Evolutionary conservation across 2,329 filamentous ascomycete genomes (phyloP), one percentile per base, ranked within the genome.

Genomic region (Monilinia aucupariae): DNA sequence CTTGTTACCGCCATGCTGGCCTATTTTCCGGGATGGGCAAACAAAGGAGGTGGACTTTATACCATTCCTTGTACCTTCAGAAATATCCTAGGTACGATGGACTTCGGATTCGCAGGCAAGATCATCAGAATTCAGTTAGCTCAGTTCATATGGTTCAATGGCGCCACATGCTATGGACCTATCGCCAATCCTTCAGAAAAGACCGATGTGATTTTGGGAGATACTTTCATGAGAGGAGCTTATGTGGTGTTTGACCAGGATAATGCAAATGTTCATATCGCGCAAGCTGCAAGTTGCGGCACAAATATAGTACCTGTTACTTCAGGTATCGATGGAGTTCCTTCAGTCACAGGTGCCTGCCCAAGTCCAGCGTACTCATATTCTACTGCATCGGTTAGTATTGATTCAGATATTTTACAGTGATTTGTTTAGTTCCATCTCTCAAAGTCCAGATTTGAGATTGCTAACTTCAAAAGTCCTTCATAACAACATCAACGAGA

Each of bases 211-310:
- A 49, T 43, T 27, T 32, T 60, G 43, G 51, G 39, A 50, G 60
- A 69, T 61, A 67, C 63, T 5, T 67, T 68, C 25, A 55, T 68
- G 17, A 53, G 68, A 51, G 50, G 61, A 17, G 64, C 64, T 22
- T 67, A 64, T 45, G 68, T 65, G n/a, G 68, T 68, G 8, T 69
- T 60, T 61, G 68, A 69, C 43, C 67, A 68, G 47, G 68, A 68
- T 37, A 68, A 68, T 27, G 22, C 34, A 32, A 68, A 66, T 59
- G 48, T 68, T 22, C 64, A 55, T 43, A 34, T 69, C 15, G 67
- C 67, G 1, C 62, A 67, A 34, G 62, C 62, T 13, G 66, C 64
- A 10, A 64, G 56, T 30, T 69, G 68, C 37, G 66, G 65, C 1
- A 56, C 65, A 9, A 68, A 67, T 43, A 27, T 67, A 37, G 41